These are phyloP conservation scores for Ophiostoma angusticollis DNA, from an alignment of 2,329 filamentous ascomycete genomes.

Conservation along the genomic window DNA sequence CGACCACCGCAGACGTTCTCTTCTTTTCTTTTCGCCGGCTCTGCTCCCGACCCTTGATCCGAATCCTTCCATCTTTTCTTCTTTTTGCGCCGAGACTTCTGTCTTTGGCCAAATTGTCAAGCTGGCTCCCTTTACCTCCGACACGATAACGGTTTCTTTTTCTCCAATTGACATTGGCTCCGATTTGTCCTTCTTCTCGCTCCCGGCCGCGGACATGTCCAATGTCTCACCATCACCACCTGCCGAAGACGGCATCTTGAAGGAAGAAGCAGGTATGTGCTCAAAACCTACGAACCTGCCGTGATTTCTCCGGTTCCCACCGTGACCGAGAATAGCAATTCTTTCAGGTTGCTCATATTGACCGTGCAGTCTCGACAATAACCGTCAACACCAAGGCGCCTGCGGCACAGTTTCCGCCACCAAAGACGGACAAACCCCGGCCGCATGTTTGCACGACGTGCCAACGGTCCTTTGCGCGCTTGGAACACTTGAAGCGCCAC, in stretches of 20 bases:
- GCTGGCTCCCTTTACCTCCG: not conserved
- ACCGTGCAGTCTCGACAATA: constrained; percentile 36
- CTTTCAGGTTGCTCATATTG: too few species aligned
- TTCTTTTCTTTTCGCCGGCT: too few species aligned
- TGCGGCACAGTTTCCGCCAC: constrained; percentile 50
- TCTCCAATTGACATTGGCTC: constrained; percentile 15
- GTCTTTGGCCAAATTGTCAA: too few species aligned
- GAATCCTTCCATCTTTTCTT: too few species aligned
- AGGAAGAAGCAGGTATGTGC: constrained; percentile 19
- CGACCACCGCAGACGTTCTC: too few species aligned
- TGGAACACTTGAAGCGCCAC: constrained; percentile 95
- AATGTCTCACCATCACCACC: constrained; percentile 10
- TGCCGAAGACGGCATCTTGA: constrained; percentile 12
- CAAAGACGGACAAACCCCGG: constrained; percentile 94
- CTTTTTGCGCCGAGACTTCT: too few species aligned
- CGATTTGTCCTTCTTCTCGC: constrained; percentile 8
- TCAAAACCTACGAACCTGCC: not conserved
- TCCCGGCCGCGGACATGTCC: constrained; percentile 16
- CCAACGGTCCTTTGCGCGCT: constrained; percentile 77
- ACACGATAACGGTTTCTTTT: constrained; percentile 4
- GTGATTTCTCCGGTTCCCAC: too few species aligned
- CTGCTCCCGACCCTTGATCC: too few species aligned
- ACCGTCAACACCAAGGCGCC: constrained; percentile 35
- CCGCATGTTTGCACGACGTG: constrained; percentile 91
- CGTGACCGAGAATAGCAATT: too few species aligned